phyloP scores from a whole-genome alignment of 345 rosid species.

The Populus alba region DNA sequence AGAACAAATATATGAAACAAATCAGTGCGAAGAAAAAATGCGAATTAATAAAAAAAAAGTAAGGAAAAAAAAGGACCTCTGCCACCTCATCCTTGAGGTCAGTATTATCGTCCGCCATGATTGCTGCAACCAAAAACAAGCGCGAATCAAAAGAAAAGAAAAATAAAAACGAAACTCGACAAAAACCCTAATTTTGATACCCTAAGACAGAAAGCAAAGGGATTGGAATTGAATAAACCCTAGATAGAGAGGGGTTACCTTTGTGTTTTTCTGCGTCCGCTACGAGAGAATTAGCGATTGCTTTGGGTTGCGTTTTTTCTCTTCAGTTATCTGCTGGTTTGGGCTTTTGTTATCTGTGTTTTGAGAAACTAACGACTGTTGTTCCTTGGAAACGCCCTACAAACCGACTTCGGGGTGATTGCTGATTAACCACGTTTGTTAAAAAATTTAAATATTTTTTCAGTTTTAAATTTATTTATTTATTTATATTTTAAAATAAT shows the following conservation, averaged over 20 bases:
- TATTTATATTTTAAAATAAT: too few relatives aligned
- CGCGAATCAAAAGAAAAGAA: background rate
- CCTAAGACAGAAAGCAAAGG: background rate
- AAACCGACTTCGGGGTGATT: too few relatives aligned
- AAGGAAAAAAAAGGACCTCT: conserved; percentile 34
- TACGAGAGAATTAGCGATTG: background rate
- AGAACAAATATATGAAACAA: background rate
- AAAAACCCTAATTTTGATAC: background rate
- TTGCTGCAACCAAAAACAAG: conserved; percentile 5
- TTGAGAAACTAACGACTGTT: too few relatives aligned
- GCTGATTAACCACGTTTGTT: too few relatives aligned
- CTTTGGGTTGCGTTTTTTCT: background rate
- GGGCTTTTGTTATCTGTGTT: too few relatives aligned
- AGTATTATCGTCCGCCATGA: conserved; percentile 50
- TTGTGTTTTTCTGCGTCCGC: background rate
- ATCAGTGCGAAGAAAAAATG: background rate
- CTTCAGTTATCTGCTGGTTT: too few relatives aligned
- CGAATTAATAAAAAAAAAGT: background rate
- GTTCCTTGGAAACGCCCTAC: too few relatives aligned
- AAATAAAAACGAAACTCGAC: background rate
- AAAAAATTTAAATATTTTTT: too few relatives aligned
- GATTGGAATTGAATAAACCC: background rate
- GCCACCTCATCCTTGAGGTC: conserved; percentile 55
- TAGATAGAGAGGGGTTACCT: background rate
- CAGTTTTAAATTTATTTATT: too few relatives aligned